Percentiles rank a stretch among this genome's conserved stretches.
Conservation (phyloP, 371 early-diverging fungal genomes). For the Mucor piriformis region DNA sequence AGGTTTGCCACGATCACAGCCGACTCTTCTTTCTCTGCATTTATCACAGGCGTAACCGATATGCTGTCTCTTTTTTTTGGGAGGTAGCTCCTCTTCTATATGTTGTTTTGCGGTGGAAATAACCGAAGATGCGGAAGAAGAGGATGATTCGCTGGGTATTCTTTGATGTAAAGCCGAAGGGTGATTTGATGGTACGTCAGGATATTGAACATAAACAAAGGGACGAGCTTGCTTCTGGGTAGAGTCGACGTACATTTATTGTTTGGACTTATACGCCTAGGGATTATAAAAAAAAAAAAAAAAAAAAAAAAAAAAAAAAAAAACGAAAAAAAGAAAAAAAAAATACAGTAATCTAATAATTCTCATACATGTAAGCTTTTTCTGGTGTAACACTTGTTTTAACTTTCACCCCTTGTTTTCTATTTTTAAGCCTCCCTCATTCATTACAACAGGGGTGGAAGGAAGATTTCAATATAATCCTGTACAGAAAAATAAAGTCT, state of each 20-base stretch:
- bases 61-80: constrained; percentile 35
- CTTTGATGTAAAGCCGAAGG: not conserved
- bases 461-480: no score
- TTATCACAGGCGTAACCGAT: constrained; percentile 44
- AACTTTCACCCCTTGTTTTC: no score
- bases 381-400: not conserved
- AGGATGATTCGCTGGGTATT: not conserved
- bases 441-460: no score
- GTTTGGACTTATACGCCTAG: no score
- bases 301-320: not conserved
- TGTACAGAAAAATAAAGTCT: no score
- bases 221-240: constrained; percentile 13
- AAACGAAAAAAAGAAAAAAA: not conserved
- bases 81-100: constrained; percentile 4
- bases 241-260: constrained; percentile 16
- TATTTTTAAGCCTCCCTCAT: no score
- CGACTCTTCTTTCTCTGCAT: constrained; percentile 40
- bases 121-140: constrained; percentile 11
- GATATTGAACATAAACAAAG: constrained; percentile 22
- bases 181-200: not conserved
- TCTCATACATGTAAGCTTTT: no score
- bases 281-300: not conserved
- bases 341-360: not conserved
- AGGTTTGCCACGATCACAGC: constrained; percentile 40
- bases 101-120: not conserved